Percentiles rank a stretch among this genome's conserved stretches.
Evolutionary conservation across 192 early-diverging fungal genomes (phyloP).

Genomic region (Physocladia obscura): DNA sequence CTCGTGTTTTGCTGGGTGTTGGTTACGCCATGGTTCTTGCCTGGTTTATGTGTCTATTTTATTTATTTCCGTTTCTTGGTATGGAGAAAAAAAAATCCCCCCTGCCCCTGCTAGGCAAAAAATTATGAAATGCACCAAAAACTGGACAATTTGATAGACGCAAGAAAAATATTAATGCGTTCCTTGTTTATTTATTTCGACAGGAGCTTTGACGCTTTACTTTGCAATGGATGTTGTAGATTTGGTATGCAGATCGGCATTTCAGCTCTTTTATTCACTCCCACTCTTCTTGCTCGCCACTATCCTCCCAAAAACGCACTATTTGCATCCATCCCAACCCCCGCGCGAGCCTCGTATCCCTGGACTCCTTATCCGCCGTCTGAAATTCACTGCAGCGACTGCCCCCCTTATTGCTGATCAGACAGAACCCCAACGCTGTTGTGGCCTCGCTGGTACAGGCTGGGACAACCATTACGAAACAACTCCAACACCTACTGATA

Average conservation of each 20-base stretch:
- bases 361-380: slow-evolving; percentile 12
- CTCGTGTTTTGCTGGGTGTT: slow-evolving; percentile 31
- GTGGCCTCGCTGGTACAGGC: slow-evolving; percentile 19
- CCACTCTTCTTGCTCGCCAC: neutral
- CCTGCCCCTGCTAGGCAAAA: too few relatives aligned
- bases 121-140: too few relatives aligned
- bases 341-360: neutral
- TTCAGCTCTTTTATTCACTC: neutral
- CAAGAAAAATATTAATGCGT: too few relatives aligned
- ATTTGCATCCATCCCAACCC: slow-evolving; percentile 9
- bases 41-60: slow-evolving; percentile 46
- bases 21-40: slow-evolving; percentile 43
- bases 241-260: neutral
- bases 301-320: slow-evolving; percentile 22
- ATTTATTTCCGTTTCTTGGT: slow-evolving; percentile 38
- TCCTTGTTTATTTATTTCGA: neutral
- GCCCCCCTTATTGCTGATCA: neutral
- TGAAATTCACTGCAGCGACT: slow-evolving; percentile 2
- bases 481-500: neutral
- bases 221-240: slow-evolving; percentile 30
- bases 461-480: neutral
- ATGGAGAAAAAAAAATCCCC: too few relatives aligned
- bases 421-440: slow-evolving; percentile 20
- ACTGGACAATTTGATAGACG: neutral
- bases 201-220: slow-evolving; percentile 25